Evolutionary conservation across 805 yeast genomes (phyloP), one percentile per base, ranked within the genome.

Genomic region (Saturnispora sanitii): DNA sequence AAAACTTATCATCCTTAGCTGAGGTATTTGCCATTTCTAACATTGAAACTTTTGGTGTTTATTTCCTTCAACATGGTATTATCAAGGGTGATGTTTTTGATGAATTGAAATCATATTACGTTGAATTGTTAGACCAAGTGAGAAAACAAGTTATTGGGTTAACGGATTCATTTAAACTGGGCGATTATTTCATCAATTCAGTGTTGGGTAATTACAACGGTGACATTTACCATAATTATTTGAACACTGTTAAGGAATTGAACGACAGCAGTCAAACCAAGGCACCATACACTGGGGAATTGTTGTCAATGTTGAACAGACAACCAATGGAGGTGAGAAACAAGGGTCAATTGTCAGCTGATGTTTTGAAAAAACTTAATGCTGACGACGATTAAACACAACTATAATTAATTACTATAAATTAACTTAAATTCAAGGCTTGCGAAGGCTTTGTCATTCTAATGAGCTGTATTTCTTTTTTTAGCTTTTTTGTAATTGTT

Each of bases 201-300:
- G 79, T 92, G 4, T 71, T 87, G 43, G 96, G 96, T 35, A 70
- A 68, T 43, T 79, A 71, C 61, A 77, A 82, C 51, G 96, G 96
- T 44, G 79, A 87, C 58, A 78, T 84, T 42, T 87, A 86, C 64
- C 77, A 78, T 55, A 77, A 82, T 58, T 86, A 86, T 64, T 80
- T 79, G 55, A 62, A 55, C 20, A 65, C 67, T 42, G 80, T 79
- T 44, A 68, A 70, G 50, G 44, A 44, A 7, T 52, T 54, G 35
- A 75, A 73, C 53, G 76, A 77, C 43, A 75, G 78, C 15, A 55
- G 61, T 7, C 57, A 58, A 12, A 65, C 73, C 46, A 75, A 79
- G 52, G 82, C 90, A 12, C 73, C 77, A n/a, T 79, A 79, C 56
- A 64, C 73, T 25, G 65, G 55, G 15, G 49, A 43, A 7, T 53